Evolutionary conservation across 139 green algal species (phyloP).

Genomic region (Asterochloris sp.): DNA sequence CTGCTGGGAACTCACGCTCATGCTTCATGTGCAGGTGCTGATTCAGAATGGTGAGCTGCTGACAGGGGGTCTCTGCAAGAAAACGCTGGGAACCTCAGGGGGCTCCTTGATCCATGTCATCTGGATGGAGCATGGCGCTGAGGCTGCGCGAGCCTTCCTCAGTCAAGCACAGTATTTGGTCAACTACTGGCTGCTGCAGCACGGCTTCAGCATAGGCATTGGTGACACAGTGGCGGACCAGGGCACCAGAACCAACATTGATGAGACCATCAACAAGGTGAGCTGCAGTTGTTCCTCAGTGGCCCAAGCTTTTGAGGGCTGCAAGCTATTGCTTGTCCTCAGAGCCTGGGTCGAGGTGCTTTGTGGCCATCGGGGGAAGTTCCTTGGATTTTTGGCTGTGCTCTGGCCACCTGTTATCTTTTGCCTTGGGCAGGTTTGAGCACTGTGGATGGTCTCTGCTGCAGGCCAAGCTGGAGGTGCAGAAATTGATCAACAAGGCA

Average conservation of each 20-base stretch:
- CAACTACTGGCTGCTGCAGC: conserved; percentile 96
- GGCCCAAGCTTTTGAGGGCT: no score
- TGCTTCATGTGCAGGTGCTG: conserved; percentile 66
- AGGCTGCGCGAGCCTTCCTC: conserved; percentile 78
- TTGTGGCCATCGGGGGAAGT: background rate
- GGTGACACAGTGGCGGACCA: conserved; percentile 94
- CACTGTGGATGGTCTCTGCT: background rate
- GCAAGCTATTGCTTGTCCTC: no score
- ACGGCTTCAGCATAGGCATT: conserved; percentile 96
- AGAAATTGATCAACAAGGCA: conserved; percentile 80
- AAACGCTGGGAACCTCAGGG: conserved; percentile 77
- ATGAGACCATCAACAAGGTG: conserved; percentile 82
- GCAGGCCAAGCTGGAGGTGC: conserved; percentile 81
- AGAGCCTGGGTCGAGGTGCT: no score
- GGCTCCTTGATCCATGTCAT: conserved; percentile 93
- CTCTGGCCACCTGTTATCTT: no score
- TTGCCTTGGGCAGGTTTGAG: no score
- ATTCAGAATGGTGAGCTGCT: conserved; percentile 88
- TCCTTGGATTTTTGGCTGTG: background rate
- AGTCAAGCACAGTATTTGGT: conserved; percentile 81
- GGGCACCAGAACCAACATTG: conserved; percentile 90
- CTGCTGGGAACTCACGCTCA: background rate
- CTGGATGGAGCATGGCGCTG: conserved; percentile 91
- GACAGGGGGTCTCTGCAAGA: conserved; percentile 95
- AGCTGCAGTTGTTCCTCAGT: no score